phyloP scores from a whole-genome alignment of 2,329 filamentous ascomycete species.

The Xylariales sp. region DNA sequence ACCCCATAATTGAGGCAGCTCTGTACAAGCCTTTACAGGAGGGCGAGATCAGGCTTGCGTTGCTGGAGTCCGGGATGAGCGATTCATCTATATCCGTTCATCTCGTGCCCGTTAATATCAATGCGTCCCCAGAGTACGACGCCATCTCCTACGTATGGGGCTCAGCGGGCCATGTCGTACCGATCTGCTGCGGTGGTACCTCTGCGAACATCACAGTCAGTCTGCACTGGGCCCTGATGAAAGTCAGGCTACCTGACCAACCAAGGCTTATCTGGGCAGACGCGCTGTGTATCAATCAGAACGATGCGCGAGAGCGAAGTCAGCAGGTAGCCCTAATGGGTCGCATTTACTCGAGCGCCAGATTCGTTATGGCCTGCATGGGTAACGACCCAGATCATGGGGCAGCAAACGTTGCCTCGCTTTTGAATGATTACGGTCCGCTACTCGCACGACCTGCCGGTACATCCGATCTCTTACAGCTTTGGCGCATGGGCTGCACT shows the following conservation, averaged over 20 bases:
- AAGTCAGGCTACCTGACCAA: neutral
- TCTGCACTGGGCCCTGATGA: slow-evolving; percentile 1
- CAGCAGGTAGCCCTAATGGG: slow-evolving; percentile 25
- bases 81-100: neutral
- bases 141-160: slow-evolving; percentile 8
- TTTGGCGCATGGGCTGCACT: neutral
- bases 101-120: neutral
- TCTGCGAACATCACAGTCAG: neutral
- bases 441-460: neutral
- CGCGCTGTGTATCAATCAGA: slow-evolving; percentile 29
- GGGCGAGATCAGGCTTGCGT: neutral
- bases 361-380: slow-evolving; percentile 20
- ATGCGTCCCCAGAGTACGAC: slow-evolving; percentile 1
- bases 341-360: slow-evolving; percentile 21
- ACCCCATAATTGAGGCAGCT: neutral
- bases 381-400: neutral
- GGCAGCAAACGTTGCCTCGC: neutral
- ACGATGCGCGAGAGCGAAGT: slow-evolving; percentile 18
- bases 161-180: neutral
- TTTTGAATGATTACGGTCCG: neutral
- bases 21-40: neutral
- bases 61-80: neutral
- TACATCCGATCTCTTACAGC: neutral
- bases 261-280: slow-evolving; percentile 22
- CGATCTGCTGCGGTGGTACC: neutral